Conservation (phyloP, 1,139 yeast genomes). For the Starmera stellimalicola region DNA sequence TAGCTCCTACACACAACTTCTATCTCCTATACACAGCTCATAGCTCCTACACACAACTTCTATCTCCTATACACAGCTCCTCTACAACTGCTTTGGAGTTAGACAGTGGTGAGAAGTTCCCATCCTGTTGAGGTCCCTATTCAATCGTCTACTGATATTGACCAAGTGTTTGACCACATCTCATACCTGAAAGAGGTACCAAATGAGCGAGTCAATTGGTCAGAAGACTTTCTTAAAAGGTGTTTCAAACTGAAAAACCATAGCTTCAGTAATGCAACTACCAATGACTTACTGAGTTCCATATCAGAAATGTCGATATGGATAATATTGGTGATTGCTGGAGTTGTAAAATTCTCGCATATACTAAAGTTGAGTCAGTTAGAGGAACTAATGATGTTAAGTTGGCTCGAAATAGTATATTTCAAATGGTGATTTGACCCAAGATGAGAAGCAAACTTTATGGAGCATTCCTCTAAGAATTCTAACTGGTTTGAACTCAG, state of each 20-base stretch:
- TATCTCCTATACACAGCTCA: no score
- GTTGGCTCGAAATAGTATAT: conserved; percentile 48
- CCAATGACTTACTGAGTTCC: conserved; percentile 51
- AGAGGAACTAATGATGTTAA: conserved; percentile 23
- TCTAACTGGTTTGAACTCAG: conserved; percentile 22
- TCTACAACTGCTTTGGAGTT: conserved; percentile 56
- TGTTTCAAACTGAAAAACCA: conserved; percentile 61
- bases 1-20: no score
- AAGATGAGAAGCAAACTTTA: conserved; percentile 36
- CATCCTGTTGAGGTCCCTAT: conserved; percentile 89
- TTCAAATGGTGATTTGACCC: conserved; percentile 42
- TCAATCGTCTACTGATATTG: conserved; percentile 69
- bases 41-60: no score
- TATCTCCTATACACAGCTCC: no score
- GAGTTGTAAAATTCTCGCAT: conserved; percentile 56
- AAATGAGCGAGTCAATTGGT: conserved; percentile 67
- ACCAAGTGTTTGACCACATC: conserved; percentile 81
- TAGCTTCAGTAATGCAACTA: conserved; percentile 51
- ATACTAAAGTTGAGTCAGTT: conserved; percentile 34
- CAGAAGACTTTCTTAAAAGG: conserved; percentile 68
- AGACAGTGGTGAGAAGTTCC: conserved; percentile 69
- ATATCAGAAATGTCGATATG: conserved; percentile 44
- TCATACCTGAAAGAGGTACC: conserved; percentile 77
- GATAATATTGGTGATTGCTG: conserved; percentile 50
- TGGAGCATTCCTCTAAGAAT: conserved; percentile 73